Evolutionary conservation across 208 protist species (phyloP), one percentile per base, ranked within the genome.

Genomic region (Trypanosoma grayi): DNA sequence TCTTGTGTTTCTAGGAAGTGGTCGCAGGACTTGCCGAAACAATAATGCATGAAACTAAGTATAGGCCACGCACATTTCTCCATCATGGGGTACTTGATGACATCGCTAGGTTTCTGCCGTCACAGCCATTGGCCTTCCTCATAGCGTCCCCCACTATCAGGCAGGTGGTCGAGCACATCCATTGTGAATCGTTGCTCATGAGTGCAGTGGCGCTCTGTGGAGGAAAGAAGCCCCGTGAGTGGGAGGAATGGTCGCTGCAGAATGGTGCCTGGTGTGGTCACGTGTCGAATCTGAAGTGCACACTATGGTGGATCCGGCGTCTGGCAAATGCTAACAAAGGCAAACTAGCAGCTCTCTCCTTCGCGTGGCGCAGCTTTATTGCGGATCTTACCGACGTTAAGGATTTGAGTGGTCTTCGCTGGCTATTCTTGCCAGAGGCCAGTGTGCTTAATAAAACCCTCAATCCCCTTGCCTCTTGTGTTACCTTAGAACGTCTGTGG

Each of bases 351-450:
- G 33, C 45, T 14, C 51, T 79, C 30, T 66, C 53, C 36, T 64
- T 79, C 22, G 57, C 56, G 20, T 61, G 68, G 33, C 75, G 74
- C 48, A 56, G 58, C 47, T 69, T 60, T 24, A 67, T 85, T 43
- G 25, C n/a, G 31, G 70, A 74, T 48, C 59, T 73, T 39, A 64
- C 55, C 9, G 56, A 60, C 13, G 30, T 82, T 31, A 65, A 66
- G 31, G 28, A 61, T 37, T 51, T 82, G 2, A 60, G 51, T 22
- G 36, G 36, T 24, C 66, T 76, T 36, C 65, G 70, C 18, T 61
- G 60, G 37, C 50, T 82, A 27, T 46, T 77, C 52, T 64, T 76
- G 10, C 63, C 62, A 27, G 39, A 68, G 46, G 54, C 70, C 2
- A 59, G 31, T 31, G 25, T 77, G 20, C 56, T 60, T n/a, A 62